A percentile compares a stretch with the other conserved stretches of the same genome.
phyloP scores from a whole-genome alignment of 1,139 yeast genomes.

The Diutina pseudorugosa region DNA sequence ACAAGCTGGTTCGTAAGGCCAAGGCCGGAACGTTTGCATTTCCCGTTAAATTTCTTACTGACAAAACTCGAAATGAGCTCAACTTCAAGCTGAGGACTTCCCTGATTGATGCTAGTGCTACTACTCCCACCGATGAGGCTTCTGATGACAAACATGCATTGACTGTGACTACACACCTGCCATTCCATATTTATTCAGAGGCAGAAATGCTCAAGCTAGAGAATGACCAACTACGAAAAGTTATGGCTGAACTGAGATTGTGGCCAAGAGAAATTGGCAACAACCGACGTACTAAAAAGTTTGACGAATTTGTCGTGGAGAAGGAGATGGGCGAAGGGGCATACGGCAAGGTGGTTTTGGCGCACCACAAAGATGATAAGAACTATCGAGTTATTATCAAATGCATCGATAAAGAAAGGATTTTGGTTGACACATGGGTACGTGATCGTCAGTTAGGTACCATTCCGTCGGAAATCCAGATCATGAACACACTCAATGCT shows the following conservation, averaged over 20 bases:
- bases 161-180: background rate
- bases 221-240: conserved; percentile 25
- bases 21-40: conserved; percentile 3
- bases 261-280: conserved; percentile 54
- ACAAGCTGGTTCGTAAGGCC: conserved; percentile 1
- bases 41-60: background rate
- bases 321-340: conserved; percentile 94
- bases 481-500: conserved; percentile 65
- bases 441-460: conserved; percentile 85
- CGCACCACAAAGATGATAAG: conserved; percentile 52
- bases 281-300: conserved; percentile 50
- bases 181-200: conserved; percentile 18
- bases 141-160: background rate
- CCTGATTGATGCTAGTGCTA: background rate
- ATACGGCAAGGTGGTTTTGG: conserved; percentile 83
- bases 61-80: background rate
- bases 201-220: conserved; percentile 31
- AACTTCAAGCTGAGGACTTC: background rate
- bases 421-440: conserved; percentile 94
- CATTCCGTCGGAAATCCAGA: conserved; percentile 88
- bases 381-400: conserved; percentile 66
- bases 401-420: conserved; percentile 83
- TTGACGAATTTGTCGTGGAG: conserved; percentile 56
- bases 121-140: background rate
- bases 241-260: conserved; percentile 20